phyloP scores from a whole-genome alignment of 768 basidiomycete genomes.

The Kondoa subrosea region DNA sequence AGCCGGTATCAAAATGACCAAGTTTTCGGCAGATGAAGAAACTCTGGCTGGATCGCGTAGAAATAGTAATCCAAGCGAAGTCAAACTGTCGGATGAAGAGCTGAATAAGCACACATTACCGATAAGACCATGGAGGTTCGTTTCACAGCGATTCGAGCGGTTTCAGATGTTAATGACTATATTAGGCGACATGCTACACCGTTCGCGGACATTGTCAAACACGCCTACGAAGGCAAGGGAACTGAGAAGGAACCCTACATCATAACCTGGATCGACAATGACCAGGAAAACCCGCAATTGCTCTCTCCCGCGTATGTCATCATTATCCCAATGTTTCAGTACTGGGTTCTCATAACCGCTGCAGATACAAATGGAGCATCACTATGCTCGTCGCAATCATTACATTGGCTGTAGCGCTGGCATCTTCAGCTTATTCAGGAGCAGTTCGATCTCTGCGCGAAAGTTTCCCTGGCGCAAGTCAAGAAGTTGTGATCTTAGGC shows the following conservation, averaged over 20 bases:
- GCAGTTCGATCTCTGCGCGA: background rate
- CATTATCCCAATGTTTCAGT: no score
- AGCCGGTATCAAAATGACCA: background rate
- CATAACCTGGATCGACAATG: background rate
- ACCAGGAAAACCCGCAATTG: background rate
- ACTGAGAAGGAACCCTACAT: background rate
- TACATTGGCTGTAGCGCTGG: slow-evolving; percentile 17
- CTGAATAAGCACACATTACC: background rate
- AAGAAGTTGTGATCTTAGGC: background rate
- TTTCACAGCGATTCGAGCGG: no score
- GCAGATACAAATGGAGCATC: background rate
- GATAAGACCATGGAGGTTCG: background rate
- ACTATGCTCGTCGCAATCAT: slow-evolving; percentile 8
- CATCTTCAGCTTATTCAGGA: slow-evolving; percentile 9
- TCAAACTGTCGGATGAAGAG: background rate
- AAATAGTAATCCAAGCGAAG: background rate
- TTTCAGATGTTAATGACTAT: no score
- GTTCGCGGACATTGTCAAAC: background rate
- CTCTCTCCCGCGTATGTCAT: background rate
- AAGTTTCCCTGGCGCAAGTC: slow-evolving; percentile 6
- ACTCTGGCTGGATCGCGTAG: background rate
- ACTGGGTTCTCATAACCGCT: background rate
- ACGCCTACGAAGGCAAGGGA: background rate
- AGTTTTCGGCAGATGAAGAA: background rate
- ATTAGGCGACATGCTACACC: background rate